Base-by-base conservation (phyloP, 2,329 filamentous ascomycete genomes). In the Talaromyces verruculosus region DNA sequence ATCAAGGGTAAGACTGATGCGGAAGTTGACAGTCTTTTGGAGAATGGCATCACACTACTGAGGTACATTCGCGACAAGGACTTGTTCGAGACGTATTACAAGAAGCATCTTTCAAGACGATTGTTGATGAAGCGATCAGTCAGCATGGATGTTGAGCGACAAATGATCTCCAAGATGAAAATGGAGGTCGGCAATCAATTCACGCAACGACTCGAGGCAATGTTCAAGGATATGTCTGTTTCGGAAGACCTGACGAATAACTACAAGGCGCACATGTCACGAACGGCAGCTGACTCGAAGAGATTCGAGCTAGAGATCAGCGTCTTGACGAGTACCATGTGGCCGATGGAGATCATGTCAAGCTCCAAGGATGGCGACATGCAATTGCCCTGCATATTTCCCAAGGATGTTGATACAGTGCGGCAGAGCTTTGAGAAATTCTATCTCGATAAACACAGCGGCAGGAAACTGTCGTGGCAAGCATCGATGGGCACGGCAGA, bases 81-180 rank as follows among this genome's bases (percentile, higher is more conserved):
- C 75, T 84, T 96, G 71, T 97, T 99, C 73, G 94, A 99, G 80
- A 88, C 91, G 4, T 99, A 99, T 78, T 98, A 99, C 82, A 97
- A 98, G 82, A 96, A 96, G 76, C 95, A 99, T 79, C 85, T 99
- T 28, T 94, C 92, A 53, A 90, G 92, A 67, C 88, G 95, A 61
- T 82, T 99, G 49, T 83, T 99, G 19, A 91, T 95, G 80, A 91
- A 90, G 75, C 96, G 95, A 72, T 94, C 92, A 0, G 89, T 96
- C 71, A 96, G 91, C 75, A 89, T 92, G 69, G 94, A 97, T 73
- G 92, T 93, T 0, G 95, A 99, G 79, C 93, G 94, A 76, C 90
- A 95, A 73, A 96, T 99, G 87, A 95, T 99, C 62, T 90, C 89
- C 0, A 91, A 94, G 69, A 97, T 99, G 93, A 98, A 97, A 84